Evolutionary conservation across 352 stramenopile genomes (phyloP).

Genomic region (Peronospora belbahrii): DNA sequence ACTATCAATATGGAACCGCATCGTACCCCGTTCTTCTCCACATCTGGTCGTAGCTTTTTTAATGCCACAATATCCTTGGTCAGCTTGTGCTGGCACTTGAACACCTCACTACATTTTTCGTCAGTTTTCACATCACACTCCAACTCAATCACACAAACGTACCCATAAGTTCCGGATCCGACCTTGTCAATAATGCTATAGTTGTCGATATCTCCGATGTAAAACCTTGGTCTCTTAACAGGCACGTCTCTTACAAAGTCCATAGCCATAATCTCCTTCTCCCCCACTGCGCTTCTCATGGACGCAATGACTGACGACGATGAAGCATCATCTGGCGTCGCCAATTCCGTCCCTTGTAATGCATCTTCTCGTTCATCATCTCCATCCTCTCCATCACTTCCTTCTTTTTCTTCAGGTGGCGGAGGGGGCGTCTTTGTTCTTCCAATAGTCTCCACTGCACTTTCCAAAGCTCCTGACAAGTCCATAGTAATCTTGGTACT

Average conservation of each 20-base stretch:
- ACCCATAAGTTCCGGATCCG: constrained; percentile 81
- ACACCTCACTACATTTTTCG: constrained; percentile 54
- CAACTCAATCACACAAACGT: constrained; percentile 11
- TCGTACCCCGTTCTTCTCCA: constrained; percentile 81
- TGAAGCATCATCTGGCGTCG: constrained; percentile 17
- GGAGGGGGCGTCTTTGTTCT: neutral
- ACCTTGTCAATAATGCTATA: constrained; percentile 88
- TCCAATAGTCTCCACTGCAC: constrained; percentile 5
- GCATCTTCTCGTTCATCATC: constrained; percentile 23
- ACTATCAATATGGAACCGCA: neutral
- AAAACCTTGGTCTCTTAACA: constrained; percentile 50
- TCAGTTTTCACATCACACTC: neutral
- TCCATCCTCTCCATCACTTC: constrained; percentile 24
- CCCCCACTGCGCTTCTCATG: constrained; percentile 61
- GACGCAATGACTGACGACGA: constrained; percentile 57
- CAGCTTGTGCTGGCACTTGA: constrained; percentile 84
- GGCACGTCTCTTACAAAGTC: constrained; percentile 34
- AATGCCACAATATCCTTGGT: constrained; percentile 83
- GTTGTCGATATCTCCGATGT: constrained; percentile 79
- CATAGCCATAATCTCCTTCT: constrained; percentile 57
- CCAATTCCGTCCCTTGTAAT: neutral
- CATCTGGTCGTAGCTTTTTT: constrained; percentile 78
- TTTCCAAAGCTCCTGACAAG: constrained; percentile 18
- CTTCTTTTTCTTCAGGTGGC: constrained; percentile 11
- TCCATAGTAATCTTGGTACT: constrained; percentile 32